Base-by-base conservation (phyloP, 768 basidiomycete species). In the Suillus occidentalis region DNA sequence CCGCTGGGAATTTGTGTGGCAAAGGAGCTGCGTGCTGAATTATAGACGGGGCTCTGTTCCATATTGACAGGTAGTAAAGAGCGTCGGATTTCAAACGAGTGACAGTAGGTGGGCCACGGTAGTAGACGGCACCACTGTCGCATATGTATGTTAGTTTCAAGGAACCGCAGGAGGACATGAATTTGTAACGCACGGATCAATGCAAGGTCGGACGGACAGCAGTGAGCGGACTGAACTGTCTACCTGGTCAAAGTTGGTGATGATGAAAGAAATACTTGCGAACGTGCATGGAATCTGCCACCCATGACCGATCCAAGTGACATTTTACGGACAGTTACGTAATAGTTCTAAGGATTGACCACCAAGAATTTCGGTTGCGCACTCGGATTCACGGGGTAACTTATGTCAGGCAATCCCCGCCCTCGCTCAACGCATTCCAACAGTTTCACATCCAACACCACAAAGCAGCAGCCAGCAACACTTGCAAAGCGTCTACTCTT, bases 401-500 rank as follows among this genome's bases (percentile, higher is more conserved):
- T 47, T 47, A 47, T 67, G 68, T 61, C 66, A 56, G 61, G 53
- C 18, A 50, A 28, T 13, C 18, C 40, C 34, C 49, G 40, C 37
- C 66, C 62, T 34, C 71, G 69, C 42, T 76, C 76, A 14, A 47
- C 72, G 5, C 47, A 68, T 50, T 77, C 75, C 50, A 53, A 53
- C 18, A 53, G 52, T 20, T 66, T 68, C 7, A 34, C 64, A 2
- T 76, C 76, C 28, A 69, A 60, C 10, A 47, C 47, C 53, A 69
- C 65, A 16, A 62, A 14, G 6, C 40, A 40, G 5, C 77, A 60
- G 13, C 80, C 72, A 36, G 71, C 77, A 4, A 76, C 80, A 31
- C 80, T 87, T 36, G 78, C 85, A 1, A 78, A 79, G 61, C 87
- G 90, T 20, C 84, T 91, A 13, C 83, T 91, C 58, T 91, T 92